These are phyloP conservation scores for Eimeria falciformis DNA, from an alignment of 169 alveolate genomes.

Conservation along the genomic window DNA sequence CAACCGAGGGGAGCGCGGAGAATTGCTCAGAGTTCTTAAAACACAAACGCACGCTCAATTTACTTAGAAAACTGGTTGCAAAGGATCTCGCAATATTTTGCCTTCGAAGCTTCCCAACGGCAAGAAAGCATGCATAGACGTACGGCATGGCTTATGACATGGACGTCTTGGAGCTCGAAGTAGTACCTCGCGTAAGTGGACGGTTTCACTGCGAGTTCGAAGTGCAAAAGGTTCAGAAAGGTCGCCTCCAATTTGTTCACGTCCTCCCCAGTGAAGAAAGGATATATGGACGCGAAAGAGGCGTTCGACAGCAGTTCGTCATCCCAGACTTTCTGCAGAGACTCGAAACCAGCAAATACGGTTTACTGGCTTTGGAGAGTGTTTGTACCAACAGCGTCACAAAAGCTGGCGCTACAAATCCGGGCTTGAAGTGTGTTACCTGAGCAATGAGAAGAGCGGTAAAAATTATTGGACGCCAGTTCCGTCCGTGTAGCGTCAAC, in stretches of 20 bases:
- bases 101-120: too few relatives aligned
- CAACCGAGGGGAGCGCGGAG: not conserved
- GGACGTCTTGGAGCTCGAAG: conserved; percentile 89
- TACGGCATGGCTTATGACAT: conserved; percentile 80
- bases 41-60: not conserved
- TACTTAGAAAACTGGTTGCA: not conserved
- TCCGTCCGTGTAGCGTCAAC: conserved; percentile 88
- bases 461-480: conserved; percentile 91
- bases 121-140: too few relatives aligned
- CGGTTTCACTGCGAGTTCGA: conserved; percentile 85
- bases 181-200: conserved; percentile 91
- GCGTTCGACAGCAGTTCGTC: conserved; percentile 89
- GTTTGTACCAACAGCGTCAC: too few relatives aligned
- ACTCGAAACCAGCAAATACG: too few relatives aligned
- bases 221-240: conserved; percentile 83
- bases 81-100: too few relatives aligned
- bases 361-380: too few relatives aligned
- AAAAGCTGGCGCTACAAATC: too few relatives aligned
- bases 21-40: not conserved
- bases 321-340: conserved; percentile 88
- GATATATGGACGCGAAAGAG: conserved; percentile 91
- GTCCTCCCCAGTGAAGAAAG: conserved; percentile 91
- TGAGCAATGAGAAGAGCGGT: conserved; percentile 89
- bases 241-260: conserved; percentile 89
- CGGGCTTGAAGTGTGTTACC: too few relatives aligned